These are phyloP conservation scores for Globisporangium nagaii DNA, from an alignment of 352 stramenopile species.

Conservation along the genomic window DNA sequence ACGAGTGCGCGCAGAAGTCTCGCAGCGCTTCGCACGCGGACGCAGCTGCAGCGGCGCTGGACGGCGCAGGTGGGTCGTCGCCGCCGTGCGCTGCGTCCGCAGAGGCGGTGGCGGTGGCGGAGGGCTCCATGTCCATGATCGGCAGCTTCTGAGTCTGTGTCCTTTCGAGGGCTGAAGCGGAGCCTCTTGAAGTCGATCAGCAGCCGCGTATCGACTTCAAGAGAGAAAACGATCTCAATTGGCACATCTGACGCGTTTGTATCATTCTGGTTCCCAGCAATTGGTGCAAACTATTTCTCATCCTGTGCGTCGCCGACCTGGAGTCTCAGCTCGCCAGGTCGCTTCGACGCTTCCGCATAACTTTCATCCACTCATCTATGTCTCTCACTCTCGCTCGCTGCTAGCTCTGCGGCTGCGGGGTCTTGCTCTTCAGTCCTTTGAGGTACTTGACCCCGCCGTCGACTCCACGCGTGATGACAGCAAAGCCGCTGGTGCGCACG, in stretches of 20 bases:
- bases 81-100: not conserved
- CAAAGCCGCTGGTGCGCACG: conserved; percentile 40
- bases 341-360: too few species aligned
- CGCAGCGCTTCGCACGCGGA: conserved; percentile 10
- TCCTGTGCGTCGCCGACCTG: too few species aligned
- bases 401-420: not conserved
- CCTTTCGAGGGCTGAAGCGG: conserved; percentile 13
- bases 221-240: too few species aligned
- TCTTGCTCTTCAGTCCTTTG: conserved; percentile 1
- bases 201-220: not conserved
- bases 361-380: too few species aligned
- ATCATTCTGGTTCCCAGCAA: too few species aligned
- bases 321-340: too few species aligned
- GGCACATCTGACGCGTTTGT: too few species aligned
- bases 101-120: not conserved
- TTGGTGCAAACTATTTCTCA: too few species aligned
- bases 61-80: not conserved
- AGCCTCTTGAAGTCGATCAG: conserved; percentile 3
- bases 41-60: not conserved
- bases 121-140: conserved; percentile 2
- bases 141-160: not conserved
- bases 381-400: too few species aligned
- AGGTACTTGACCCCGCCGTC: conserved; percentile 52
- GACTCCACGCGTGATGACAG: conserved; percentile 48
- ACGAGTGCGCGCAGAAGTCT: conserved; percentile 26